These are phyloP conservation scores for Fusarium vanettenii DNA, from an alignment of 2,329 filamentous ascomycete species.

Conservation along the genomic window DNA sequence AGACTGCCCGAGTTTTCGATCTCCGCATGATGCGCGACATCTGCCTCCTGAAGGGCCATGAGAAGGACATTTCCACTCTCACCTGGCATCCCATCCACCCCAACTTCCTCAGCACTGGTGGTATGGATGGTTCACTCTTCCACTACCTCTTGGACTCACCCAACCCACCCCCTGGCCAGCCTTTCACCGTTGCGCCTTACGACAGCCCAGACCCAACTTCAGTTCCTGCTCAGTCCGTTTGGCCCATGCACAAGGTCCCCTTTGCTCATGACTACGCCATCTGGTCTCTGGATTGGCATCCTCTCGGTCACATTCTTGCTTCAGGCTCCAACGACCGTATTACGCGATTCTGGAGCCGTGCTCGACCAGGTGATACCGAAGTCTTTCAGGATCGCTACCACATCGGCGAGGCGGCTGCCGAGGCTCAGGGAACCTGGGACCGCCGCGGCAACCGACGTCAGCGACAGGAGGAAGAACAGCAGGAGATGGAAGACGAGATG, in stretches of 20 bases:
- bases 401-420: constrained; percentile 91
- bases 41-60: constrained; percentile 90
- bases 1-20: constrained; percentile 93
- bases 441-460: constrained; percentile 81
- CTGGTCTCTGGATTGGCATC: constrained; percentile 99
- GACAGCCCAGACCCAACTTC: constrained; percentile 84
- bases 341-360: constrained; percentile 95
- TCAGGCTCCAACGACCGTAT: constrained; percentile 97
- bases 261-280: constrained; percentile 95
- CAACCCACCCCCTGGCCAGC: constrained; percentile 80
- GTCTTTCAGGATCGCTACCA: constrained; percentile 93
- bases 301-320: constrained; percentile 92
- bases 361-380: constrained; percentile 86
- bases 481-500: constrained; percentile 91
- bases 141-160: constrained; percentile 98
- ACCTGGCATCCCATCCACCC: constrained; percentile 95
- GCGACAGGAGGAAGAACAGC: constrained; percentile 91
- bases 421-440: constrained; percentile 95
- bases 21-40: constrained; percentile 99
- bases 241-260: constrained; percentile 86
- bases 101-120: constrained; percentile 89
- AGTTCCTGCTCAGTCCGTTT: constrained; percentile 88
- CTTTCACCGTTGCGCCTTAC: constrained; percentile 82
- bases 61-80: constrained; percentile 94
- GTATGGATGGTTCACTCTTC: constrained; percentile 87